These are phyloP conservation scores for Luffa aegyptiaca DNA, from an alignment of 306 rosid genomes.

Conservation along the genomic window DNA sequence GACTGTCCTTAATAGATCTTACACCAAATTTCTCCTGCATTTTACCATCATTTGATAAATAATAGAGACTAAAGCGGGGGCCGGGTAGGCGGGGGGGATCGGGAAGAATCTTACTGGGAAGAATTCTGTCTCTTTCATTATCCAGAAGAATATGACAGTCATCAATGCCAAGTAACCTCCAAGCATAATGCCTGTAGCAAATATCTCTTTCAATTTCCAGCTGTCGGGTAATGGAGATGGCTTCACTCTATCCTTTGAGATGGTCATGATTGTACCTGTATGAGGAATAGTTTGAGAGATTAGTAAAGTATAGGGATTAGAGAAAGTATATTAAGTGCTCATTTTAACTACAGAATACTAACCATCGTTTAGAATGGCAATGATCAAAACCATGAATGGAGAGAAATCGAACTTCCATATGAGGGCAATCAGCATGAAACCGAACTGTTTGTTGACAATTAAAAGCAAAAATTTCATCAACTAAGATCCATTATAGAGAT, in stretches of 20 bases:
- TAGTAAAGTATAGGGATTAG: background rate
- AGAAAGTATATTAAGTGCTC: background rate
- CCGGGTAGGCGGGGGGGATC: background rate
- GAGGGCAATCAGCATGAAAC: conserved; percentile 88
- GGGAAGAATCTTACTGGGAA: conserved; percentile 38
- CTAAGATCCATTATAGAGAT: background rate
- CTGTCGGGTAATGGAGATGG: conserved; percentile 98
- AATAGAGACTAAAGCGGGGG: background rate
- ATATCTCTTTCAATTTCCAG: conserved; percentile 90
- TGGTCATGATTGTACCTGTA: conserved; percentile 96
- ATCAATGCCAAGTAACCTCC: conserved; percentile 92
- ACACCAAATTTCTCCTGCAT: conserved; percentile 78
- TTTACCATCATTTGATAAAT: background rate
- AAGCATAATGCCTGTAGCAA: conserved; percentile 84
- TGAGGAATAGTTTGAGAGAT: background rate
- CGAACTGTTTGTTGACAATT: conserved; percentile 50
- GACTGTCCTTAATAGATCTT: conserved; percentile 22
- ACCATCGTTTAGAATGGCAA: conserved; percentile 95
- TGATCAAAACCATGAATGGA: conserved; percentile 98
- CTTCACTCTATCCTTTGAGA: conserved; percentile 91
- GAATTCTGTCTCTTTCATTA: conserved; percentile 50
- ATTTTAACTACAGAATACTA: conserved; percentile 6
- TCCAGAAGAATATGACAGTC: conserved; percentile 91
- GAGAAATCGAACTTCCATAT: conserved; percentile 97
- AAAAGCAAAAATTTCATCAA: conserved; percentile 7